These are phyloP conservation scores for Suillus subluteus DNA, from an alignment of 768 basidiomycete genomes.

Conservation along the genomic window DNA sequence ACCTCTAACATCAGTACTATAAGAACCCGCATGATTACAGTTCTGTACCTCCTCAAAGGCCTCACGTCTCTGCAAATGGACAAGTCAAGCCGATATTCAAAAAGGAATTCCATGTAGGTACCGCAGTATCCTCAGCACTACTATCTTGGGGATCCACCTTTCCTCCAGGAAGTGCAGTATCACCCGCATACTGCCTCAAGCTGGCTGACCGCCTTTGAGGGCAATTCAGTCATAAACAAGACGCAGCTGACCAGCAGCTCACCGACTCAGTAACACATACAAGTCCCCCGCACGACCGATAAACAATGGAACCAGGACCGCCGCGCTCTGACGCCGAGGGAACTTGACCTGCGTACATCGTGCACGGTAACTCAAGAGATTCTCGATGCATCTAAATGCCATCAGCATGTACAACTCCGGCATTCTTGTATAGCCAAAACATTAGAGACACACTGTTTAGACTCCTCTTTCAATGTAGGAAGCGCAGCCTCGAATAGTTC, in stretches of 20 bases:
- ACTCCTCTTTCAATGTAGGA: constrained; percentile 23
- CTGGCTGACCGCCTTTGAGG: constrained; percentile 68
- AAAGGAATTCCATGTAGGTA: constrained; percentile 39
- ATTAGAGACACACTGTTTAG: constrained; percentile 21
- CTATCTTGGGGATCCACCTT: constrained; percentile 72
- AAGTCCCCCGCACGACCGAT: constrained; percentile 83
- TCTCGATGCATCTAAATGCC: constrained; percentile 27
- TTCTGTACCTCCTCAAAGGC: constrained; percentile 82
- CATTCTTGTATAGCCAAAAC: not conserved
- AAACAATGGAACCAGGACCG: constrained; percentile 84
- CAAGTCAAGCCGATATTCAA: constrained; percentile 1
- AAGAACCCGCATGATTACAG: not conserved
- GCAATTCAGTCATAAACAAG: not conserved
- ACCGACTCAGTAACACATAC: constrained; percentile 86
- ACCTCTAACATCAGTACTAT: constrained; percentile 5
- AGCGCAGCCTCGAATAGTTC: constrained; percentile 18
- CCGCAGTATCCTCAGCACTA: constrained; percentile 80
- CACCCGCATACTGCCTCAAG: constrained; percentile 79
- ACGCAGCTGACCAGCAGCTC: constrained; percentile 32
- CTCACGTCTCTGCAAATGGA: constrained; percentile 67
- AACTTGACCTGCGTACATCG: constrained; percentile 37
- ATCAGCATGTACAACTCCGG: not conserved
- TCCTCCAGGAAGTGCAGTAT: constrained; percentile 88
- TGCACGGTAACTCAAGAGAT: constrained; percentile 31
- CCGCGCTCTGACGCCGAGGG: constrained; percentile 66